Evolutionary conservation across 2,329 filamentous ascomycete species (phyloP), one percentile per base, ranked within the genome.

Genomic region (Colletotrichum chlorophyti): DNA sequence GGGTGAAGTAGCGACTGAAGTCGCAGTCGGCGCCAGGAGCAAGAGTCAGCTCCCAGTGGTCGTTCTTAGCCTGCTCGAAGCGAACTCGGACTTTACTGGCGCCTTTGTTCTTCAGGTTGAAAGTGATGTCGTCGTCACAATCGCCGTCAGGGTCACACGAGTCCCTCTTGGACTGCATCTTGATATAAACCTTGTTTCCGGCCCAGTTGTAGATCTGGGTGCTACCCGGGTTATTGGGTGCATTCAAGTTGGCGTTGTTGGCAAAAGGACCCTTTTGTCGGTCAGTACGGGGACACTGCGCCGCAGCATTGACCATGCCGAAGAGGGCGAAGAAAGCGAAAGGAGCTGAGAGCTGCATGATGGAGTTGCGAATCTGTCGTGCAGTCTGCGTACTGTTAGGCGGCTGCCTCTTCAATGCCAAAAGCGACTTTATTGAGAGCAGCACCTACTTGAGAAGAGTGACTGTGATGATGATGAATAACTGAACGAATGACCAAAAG

Each of bases 71-170:
- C 34, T 40, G 32, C 3, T 50, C 34, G 12, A 50, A 21, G 6
- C 34, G 23, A 8, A 21, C 47, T 2, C 47, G 34, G 11, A 50
- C 14, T 15, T 12, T 24, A 10, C 6, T 27, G 1, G 24, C 27
- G 8, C 47, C 47, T 12, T 15, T 21, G 34, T 50, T 50, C 5
- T 50, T 50, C 23, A 50, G 40, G 47, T 50, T 50, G 24, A 19
- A 50, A 2, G 23, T 50, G 24, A 50, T 50, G 12, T 12, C 12
- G 9, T 50, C 47, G 11, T 40, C 12, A 24, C 47, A 50, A 14
- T 27, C 8, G 3, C 24, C 24, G 6, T 50, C 34, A 1, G 47
- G 34, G 5, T 27, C 15, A 17, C 47, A 50, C 3, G 15, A 29
- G 47, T 50, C 47, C 9, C 7, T 21, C 23, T 26, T 50, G 6